A percentile compares a stretch with the other conserved stretches of the same genome.
phyloP scores from a whole-genome alignment of 148 eudicot species.

The Nyssa sinensis region DNA sequence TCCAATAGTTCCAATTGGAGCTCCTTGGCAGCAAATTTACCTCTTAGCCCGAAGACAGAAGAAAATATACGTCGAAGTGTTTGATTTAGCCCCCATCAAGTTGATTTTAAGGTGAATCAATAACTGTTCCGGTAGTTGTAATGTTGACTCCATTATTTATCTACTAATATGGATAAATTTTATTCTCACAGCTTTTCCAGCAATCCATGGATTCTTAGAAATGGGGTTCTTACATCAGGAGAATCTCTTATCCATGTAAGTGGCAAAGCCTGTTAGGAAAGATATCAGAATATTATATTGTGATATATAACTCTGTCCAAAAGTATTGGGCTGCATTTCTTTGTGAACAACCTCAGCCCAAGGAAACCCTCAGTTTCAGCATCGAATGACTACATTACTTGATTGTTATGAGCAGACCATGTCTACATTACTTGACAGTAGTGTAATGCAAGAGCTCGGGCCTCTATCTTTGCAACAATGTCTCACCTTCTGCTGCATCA shows the following conservation, averaged over 20 bases:
- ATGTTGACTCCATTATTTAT: background rate
- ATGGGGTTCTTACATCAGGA: slow-evolving; percentile 69
- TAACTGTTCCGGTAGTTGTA: background rate
- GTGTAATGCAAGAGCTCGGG: too few species aligned
- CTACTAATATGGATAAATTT: background rate
- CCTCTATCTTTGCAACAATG: too few species aligned
- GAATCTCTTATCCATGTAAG: slow-evolving; percentile 93
- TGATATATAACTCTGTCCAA: background rate
- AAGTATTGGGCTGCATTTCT: background rate
- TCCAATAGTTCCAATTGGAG: slow-evolving; percentile 74
- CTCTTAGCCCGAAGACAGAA: slow-evolving; percentile 76
- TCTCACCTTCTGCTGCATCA: too few species aligned
- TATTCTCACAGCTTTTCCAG: slow-evolving; percentile 79
- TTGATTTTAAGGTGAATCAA: slow-evolving; percentile 69
- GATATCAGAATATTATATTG: background rate
- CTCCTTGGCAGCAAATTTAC: slow-evolving; percentile 94
- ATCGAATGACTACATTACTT: background rate
- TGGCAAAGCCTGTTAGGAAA: background rate
- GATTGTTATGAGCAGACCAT: background rate
- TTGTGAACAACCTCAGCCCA: background rate
- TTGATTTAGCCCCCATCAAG: slow-evolving; percentile 69
- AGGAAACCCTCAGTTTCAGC: background rate
- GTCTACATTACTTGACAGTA: too few species aligned
- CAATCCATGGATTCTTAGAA: slow-evolving; percentile 87
- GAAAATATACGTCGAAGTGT: slow-evolving; percentile 79